Base-by-base conservation (phyloP, 257 asterid genomes). In the Jasminum sambac region DNA sequence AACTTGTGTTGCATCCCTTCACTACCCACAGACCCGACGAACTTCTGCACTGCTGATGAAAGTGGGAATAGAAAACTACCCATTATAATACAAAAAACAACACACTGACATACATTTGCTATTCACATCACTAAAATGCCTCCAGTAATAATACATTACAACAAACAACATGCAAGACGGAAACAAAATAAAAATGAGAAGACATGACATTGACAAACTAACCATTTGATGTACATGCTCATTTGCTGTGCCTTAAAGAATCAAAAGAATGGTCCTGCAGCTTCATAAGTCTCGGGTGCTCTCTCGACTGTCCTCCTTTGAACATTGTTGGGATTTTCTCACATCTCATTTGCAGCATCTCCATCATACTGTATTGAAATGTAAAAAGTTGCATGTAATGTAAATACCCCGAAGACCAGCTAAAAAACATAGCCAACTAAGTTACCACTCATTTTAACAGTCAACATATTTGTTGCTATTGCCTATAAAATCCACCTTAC, bases 81-180 rank as follows among this genome's bases (percentile, higher is more conserved):
- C n/a, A n/a, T n/a, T n/a, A n/a, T n/a, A n/a, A n/a, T n/a, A n/a
- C n/a, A n/a, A n/a, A n/a, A n/a, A n/a, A n/a, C n/a, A n/a, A n/a
- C n/a, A n/a, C n/a, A n/a, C n/a, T n/a, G n/a, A n/a, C n/a, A n/a
- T n/a, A n/a, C n/a, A n/a, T n/a, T n/a, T n/a, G n/a, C n/a, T n/a
- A n/a, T n/a, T n/a, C n/a, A n/a, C n/a, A 44, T 44, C 52, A 44
- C 52, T 44, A 44, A 44, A 44, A 44, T 44, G 17, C 52, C 52
- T 13, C 16, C 52, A 44, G 16, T 11, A 44, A 5, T 44, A 44
- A 44, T 44, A 5, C 19, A 13, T 44, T 44, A 46, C 57, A 16
- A 46, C n/a, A 46, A 14, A 46, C 21, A 10, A 16, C 57, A 1
- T 5, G 57, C 57, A 9, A 52, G 19, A 17, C 17, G 7, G 13